Conservation (phyloP, 768 basidiomycete species). For the Lentinula lateritia region DNA sequence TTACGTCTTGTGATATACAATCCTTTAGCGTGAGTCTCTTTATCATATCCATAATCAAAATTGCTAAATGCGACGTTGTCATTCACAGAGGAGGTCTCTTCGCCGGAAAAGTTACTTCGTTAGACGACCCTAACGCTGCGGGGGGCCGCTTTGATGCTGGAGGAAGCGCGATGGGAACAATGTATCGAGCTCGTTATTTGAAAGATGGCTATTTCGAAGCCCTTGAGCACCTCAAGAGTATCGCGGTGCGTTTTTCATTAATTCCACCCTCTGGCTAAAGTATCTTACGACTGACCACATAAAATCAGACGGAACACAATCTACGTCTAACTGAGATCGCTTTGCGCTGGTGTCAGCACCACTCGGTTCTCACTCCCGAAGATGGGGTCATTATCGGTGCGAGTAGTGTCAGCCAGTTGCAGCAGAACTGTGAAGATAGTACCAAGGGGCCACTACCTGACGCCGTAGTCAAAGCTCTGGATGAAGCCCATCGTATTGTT, state of each 20-base stretch:
- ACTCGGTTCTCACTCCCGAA: slow-evolving; percentile 30
- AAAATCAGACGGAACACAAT: slow-evolving; percentile 30
- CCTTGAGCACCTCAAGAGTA: slow-evolving; percentile 30
- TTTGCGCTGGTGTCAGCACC: slow-evolving; percentile 48
- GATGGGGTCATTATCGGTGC: slow-evolving; percentile 49
- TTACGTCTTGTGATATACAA: slow-evolving; percentile 40
- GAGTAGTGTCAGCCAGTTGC: slow-evolving; percentile 36
- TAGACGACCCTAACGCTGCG: slow-evolving; percentile 23
- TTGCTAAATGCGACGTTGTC: neutral
- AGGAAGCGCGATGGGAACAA: slow-evolving; percentile 25
- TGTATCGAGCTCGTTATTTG: slow-evolving; percentile 43
- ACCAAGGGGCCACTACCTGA: slow-evolving; percentile 52
- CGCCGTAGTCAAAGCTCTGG: slow-evolving; percentile 43
- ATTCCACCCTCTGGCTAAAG: neutral
- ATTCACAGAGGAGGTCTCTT: slow-evolving; percentile 35
- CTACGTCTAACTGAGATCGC: slow-evolving; percentile 45
- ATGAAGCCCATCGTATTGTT: slow-evolving; percentile 39
- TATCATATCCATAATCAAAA: neutral
- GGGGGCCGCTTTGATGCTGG: slow-evolving; percentile 37
- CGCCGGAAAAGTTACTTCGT: slow-evolving; percentile 36
- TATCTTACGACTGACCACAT: neutral
- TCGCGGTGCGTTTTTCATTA: slow-evolving; percentile 27
- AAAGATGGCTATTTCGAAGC: slow-evolving; percentile 37
- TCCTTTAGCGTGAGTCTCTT: slow-evolving; percentile 31
- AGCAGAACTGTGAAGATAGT: slow-evolving; percentile 37